Evolutionary conservation across 1,284 basidiomycete species (phyloP).

Genomic region (Paramarasmius palmivorus): DNA sequence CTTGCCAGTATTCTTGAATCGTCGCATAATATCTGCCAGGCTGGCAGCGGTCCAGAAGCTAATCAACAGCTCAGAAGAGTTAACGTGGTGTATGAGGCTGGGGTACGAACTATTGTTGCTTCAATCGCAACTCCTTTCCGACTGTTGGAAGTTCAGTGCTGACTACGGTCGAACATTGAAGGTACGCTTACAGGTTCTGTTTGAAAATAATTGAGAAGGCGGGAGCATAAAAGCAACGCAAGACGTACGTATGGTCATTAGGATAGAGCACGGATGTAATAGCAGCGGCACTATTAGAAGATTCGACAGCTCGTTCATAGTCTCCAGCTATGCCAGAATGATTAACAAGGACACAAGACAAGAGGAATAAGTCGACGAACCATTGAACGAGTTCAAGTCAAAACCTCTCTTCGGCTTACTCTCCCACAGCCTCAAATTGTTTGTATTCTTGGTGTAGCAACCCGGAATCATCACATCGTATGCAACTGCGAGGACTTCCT

Average conservation of each 20-base stretch:
- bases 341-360: constrained; percentile 1
- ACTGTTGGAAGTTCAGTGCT: constrained; percentile 38
- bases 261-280: constrained; percentile 91
- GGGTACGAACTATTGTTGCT: constrained; percentile 78
- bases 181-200: constrained; percentile 35
- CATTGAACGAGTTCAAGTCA: constrained; percentile 91
- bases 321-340: constrained; percentile 64
- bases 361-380: constrained; percentile 33
- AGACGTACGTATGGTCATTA: constrained; percentile 76
- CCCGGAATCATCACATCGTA: constrained; percentile 93
- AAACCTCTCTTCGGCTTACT: constrained; percentile 90
- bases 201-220: constrained; percentile 1
- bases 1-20: constrained; percentile 80
- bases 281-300: constrained; percentile 85
- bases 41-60: constrained; percentile 87
- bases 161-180: neutral
- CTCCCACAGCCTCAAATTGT: constrained; percentile 82
- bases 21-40: constrained; percentile 82
- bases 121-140: constrained; percentile 89
- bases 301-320: constrained; percentile 84
- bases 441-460: constrained; percentile 75
- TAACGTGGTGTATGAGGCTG: neutral
- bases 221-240: neutral
- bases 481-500: constrained; percentile 88
- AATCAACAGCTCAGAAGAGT: neutral